Conservation (phyloP, 1,139 yeast species). For the Hansenula anomala region DNA sequence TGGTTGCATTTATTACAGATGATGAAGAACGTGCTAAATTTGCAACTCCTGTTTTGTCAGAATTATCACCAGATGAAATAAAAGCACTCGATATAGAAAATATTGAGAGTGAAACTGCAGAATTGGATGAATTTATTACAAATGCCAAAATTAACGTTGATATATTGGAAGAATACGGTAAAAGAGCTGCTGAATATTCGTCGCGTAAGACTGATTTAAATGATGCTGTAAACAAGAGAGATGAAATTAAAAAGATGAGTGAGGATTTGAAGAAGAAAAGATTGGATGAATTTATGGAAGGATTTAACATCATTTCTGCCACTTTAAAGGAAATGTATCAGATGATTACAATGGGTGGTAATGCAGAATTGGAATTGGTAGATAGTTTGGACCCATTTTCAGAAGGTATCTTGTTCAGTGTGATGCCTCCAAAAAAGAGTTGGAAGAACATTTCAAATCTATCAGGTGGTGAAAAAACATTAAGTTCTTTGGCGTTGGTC, state of each 20-base stretch:
- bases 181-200: slow-evolving; percentile 58
- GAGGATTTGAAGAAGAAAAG: slow-evolving; percentile 74
- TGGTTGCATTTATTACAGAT: slow-evolving; percentile 20
- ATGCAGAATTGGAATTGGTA: slow-evolving; percentile 93
- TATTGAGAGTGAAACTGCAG: slow-evolving; percentile 48
- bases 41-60: slow-evolving; percentile 27
- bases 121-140: slow-evolving; percentile 52
- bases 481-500: slow-evolving; percentile 90
- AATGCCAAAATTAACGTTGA: slow-evolving; percentile 67
- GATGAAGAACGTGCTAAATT: slow-evolving; percentile 17
- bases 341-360: slow-evolving; percentile 99
- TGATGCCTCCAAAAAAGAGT: slow-evolving; percentile 98
- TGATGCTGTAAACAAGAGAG: slow-evolving; percentile 62
- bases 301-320: slow-evolving; percentile 80
- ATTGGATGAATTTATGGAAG: slow-evolving; percentile 87
- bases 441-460: slow-evolving; percentile 95
- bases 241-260: slow-evolving; percentile 53
- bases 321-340: slow-evolving; percentile 96
- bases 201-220: slow-evolving; percentile 63
- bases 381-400: slow-evolving; percentile 97
- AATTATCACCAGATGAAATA: slow-evolving; percentile 50
- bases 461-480: slow-evolving; percentile 97
- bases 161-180: slow-evolving; percentile 71
- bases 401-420: slow-evolving; percentile 94
- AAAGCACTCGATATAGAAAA: slow-evolving; percentile 42